phyloP scores from a whole-genome alignment of 371 early-diverging fungal genomes.

The Rhizopus arrhizus region DNA sequence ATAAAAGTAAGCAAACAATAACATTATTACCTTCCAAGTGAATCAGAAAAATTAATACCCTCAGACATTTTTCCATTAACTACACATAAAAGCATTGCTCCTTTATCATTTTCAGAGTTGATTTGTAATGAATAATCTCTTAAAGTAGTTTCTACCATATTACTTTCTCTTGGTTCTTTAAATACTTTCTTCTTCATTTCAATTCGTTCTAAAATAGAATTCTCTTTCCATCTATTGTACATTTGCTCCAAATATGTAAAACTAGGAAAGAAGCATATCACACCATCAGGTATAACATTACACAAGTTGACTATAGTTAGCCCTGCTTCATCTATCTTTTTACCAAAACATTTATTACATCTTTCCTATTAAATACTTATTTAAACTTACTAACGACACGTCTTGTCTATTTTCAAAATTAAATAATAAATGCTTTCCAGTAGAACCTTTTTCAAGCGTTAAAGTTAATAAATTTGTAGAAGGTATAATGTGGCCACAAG shows the following conservation, averaged over 20 bases:
- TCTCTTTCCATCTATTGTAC: conserved; percentile 55
- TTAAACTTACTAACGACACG: conserved; percentile 43
- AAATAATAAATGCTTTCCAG: conserved; percentile 67
- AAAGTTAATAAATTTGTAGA: conserved; percentile 64
- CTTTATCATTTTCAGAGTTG: conserved; percentile 44
- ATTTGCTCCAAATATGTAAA: conserved; percentile 83
- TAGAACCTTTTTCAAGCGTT: conserved; percentile 67
- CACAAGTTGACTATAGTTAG: conserved; percentile 73
- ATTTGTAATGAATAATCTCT: conserved; percentile 62
- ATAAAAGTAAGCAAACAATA: conserved; percentile 1
- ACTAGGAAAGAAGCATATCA: conserved; percentile 94
- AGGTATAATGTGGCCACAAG: conserved; percentile 83
- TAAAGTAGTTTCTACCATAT: conserved; percentile 61
- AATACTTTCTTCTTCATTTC: conserved; percentile 69
- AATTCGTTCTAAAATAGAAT: conserved; percentile 52
- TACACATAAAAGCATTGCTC: conserved; percentile 91
- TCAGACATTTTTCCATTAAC: conserved; percentile 98
- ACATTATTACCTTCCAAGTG: conserved; percentile 69
- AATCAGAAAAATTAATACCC: conserved; percentile 96
- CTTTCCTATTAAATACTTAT: neutral
- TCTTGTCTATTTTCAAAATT: conserved; percentile 69
- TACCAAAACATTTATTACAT: conserved; percentile 1
- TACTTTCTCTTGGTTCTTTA: conserved; percentile 67
- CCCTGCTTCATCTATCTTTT: conserved; percentile 75
- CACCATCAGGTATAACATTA: conserved; percentile 87